Base-by-base conservation (phyloP, 768 basidiomycete species). In the Coprinopsis cinerea region DNA sequence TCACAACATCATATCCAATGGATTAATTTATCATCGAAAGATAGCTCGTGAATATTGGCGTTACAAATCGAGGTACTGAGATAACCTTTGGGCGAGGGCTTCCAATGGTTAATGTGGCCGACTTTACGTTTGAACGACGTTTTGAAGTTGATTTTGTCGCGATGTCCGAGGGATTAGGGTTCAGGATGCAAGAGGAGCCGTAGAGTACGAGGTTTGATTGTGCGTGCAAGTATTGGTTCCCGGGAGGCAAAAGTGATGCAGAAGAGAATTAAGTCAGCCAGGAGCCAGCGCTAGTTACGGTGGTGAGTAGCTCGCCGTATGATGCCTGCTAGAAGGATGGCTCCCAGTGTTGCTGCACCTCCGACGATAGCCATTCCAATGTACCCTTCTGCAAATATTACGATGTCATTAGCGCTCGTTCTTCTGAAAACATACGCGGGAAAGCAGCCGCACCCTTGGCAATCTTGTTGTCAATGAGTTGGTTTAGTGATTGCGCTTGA, bases 341-440 rank as follows among this genome's bases (percentile, higher is more conserved):
- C 82, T 45, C 91, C 88, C 18, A 95, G 60, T 13, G 95, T 93
- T 13, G 89, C 92, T 35, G 79, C 85, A 48, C 93, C 92, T 44
- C 94, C 94, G 17, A 84, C 91, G 36, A 99, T 75, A 13, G 93
- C 96, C 86, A 99, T 92, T 41, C 96, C 96, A 44, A 97, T 90
- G 65, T 97, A 97, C n/a, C 94, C 94, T 67, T 99, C 95, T 94
- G 64, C 4, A 9, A 51, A 49, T 25, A 56, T 24, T 3, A n/a
- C n/a, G n/a, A n/a, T 42, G 48, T 32, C 47, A 55, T 44, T 26
- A 18, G 28, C 13, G 24, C 43, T 11, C 49, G 24, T 39, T 15
- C 23, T 30, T 26, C 24, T n/a, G n/a, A n/a, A 13, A 42, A 24
- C 15, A 25, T 13, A 17, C 24, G 14, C 10, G 10, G 35, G 20